Base-by-base conservation (phyloP, 805 yeast genomes). In the Clavispora santaluciae region DNA sequence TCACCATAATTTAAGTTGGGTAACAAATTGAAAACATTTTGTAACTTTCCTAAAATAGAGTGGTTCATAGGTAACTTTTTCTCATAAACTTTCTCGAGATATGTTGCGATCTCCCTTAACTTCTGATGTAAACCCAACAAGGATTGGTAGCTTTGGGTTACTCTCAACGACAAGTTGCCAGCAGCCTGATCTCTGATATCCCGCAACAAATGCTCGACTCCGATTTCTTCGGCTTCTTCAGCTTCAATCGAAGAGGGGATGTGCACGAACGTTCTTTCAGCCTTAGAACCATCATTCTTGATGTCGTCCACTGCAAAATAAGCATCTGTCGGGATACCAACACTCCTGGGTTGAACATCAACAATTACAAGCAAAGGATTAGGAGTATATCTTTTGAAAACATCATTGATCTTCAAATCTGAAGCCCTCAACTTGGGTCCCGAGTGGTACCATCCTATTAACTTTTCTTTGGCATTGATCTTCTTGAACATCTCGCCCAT, bases 401-500 rank as follows among this genome's bases (percentile, higher is more conserved):
- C 70, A 50, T 93, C 96, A 60, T 91, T 91, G 56, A 93, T 93
- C 59, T 85, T 86, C 48, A 93, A 71, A 60, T 93, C 99, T 12
- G 95, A 83, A 1, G 90, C 76, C 54, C 79, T 81, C 50, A 95
- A 75, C 61, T 89, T 89, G 15, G 98, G 97, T 4, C 99, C 99
- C 7, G 96, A 83, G 64, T 93, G 99, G 61, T 93, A 93, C 99
- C 99, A 93, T n/a, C 99, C 99, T 59, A 93, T 81, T 36, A 93
- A 73, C 60, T 81, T 86, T 63, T 93, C 99, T 66, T 87, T 90
- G 15, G 99, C 99, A 67, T 90, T 95, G 61, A 93, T 90, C 63
- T 95, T 93, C 61, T 86, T 88, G 68, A 89, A 91, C 99, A 93
- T 93, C 52, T 89, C 96, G 49, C 89, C 83, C 99, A 93, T 93